Evolutionary conservation across 768 basidiomycete genomes (phyloP).

Genomic region (Trametes coccinea): DNA sequence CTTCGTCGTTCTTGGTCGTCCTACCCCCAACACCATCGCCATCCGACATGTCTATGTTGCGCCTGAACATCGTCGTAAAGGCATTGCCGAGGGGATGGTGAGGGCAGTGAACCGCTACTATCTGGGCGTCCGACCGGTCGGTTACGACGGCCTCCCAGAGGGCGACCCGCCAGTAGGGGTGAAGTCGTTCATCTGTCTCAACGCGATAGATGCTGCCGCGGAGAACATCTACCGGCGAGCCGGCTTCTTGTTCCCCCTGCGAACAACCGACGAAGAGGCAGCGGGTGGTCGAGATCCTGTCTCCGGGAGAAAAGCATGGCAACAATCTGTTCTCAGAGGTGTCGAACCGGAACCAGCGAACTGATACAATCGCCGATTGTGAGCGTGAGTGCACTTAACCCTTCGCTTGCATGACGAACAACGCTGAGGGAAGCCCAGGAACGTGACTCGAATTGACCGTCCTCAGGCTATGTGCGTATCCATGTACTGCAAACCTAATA

Average conservation of each 20-base stretch:
- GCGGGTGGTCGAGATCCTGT: neutral
- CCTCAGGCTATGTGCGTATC: too few species aligned
- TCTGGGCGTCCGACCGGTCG: slow-evolving; percentile 20
- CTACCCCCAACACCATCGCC: slow-evolving; percentile 9
- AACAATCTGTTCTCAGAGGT: neutral
- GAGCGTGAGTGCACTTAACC: neutral
- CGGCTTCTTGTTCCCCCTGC: slow-evolving; percentile 8
- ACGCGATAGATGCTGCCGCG: neutral
- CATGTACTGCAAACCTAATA: too few species aligned
- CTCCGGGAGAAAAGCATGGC: slow-evolving; percentile 6
- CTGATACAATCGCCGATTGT: neutral
- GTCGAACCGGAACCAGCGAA: neutral
- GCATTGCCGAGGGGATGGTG: slow-evolving; percentile 24
- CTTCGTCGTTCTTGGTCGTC: neutral
- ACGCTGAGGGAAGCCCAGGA: neutral
- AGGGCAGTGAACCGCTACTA: slow-evolving; percentile 20
- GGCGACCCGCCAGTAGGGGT: neutral
- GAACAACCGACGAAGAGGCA: neutral
- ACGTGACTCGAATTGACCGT: neutral
- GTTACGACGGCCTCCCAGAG: slow-evolving; percentile 4
- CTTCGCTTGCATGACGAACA: neutral
- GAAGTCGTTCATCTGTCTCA: slow-evolving; percentile 18
- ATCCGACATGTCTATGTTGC: slow-evolving; percentile 25
- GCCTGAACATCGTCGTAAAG: slow-evolving; percentile 19
- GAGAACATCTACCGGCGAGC: slow-evolving; percentile 10